Evolutionary conservation across 139 green algal species (phyloP), one percentile per base, ranked within the genome.

Genomic region (Ulvella scutata): DNA sequence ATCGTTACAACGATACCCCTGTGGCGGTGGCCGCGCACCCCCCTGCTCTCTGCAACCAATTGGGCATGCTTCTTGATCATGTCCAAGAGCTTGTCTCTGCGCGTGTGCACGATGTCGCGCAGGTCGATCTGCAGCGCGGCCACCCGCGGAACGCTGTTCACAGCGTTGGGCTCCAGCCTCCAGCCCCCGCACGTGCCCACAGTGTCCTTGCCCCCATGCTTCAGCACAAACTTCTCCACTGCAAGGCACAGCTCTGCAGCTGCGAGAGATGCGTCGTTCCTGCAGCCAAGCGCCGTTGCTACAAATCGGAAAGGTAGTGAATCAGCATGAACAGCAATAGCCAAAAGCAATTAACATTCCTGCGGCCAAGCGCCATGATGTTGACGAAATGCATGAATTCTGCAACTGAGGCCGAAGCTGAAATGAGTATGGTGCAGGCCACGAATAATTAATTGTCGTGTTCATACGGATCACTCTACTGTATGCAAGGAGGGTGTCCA

Each of bases 201-300:
- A 4, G 88, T 95, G 78, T 97, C 92, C 3, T 72, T 61, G 1
- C 84, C 67, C 0, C 83, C 85, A 26, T 86, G 92, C 23, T 51
- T 78, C n/a, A 92, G 80, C 4, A 85, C 86, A 10, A 77, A 40
- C 33, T 72, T 43, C 76, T 89, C 82, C 43, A 92, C 80, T 13
- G 79, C 78, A 21, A 96, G 79, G 17, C 82, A 81, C 43, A 94
- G 74, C 75, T 98, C 94, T 60, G 94, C 90, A 3, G 85, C 94
- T 33, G 93, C 94, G 34, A 98, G 81, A 2, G 81, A 81, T 1
- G 94, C 89, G 77, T 98, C 93, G 77, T 96, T 90, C 81, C 93
- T 87, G 82, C 51, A 67, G n/a, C 9, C n/a, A n/a, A n/a, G n/a
- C n/a, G n/a, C n/a, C n/a, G n/a, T n/a, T n/a, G n/a, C n/a, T n/a